Evolutionary conservation across 352 stramenopile species (phyloP).

Genomic region (Elongisporangium prolatum): DNA sequence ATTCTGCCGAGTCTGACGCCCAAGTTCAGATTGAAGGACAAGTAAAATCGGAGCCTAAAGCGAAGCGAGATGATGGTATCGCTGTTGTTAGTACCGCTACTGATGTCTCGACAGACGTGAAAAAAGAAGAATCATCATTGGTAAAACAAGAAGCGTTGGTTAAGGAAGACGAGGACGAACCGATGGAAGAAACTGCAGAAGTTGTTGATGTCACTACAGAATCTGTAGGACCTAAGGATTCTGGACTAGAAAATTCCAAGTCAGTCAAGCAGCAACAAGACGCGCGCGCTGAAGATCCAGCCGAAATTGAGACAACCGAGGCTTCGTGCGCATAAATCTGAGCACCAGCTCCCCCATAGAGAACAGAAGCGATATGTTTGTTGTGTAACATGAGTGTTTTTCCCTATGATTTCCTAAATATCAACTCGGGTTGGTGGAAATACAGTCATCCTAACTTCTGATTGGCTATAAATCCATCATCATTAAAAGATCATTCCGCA

Average conservation of each 20-base stretch:
- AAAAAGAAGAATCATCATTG: neutral
- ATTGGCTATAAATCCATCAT: neutral
- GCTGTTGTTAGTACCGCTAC: neutral
- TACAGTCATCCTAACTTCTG: neutral
- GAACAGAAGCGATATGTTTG: neutral
- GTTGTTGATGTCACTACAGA: conserved; percentile 8
- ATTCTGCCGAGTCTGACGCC: neutral
- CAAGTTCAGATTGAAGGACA: conserved; percentile 2
- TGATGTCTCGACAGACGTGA: conserved; percentile 11
- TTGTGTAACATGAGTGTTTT: neutral
- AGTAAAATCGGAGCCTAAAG: neutral
- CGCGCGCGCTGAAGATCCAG: neutral
- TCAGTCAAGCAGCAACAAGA: neutral
- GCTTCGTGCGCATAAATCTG: neutral
- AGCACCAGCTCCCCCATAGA: neutral
- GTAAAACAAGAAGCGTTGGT: neutral
- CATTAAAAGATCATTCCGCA: neutral
- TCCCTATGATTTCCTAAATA: neutral
- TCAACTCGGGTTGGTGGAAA: neutral
- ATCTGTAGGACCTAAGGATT: conserved; percentile 9
- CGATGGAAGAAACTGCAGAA: conserved; percentile 1
- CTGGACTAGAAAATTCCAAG: conserved; percentile 11
- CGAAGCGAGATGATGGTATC: conserved; percentile 4
- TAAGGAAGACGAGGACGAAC: neutral
- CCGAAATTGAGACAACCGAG: neutral